Conservation (phyloP, 108 stramenopile genomes). For the Nitzschia sp. region DNA sequence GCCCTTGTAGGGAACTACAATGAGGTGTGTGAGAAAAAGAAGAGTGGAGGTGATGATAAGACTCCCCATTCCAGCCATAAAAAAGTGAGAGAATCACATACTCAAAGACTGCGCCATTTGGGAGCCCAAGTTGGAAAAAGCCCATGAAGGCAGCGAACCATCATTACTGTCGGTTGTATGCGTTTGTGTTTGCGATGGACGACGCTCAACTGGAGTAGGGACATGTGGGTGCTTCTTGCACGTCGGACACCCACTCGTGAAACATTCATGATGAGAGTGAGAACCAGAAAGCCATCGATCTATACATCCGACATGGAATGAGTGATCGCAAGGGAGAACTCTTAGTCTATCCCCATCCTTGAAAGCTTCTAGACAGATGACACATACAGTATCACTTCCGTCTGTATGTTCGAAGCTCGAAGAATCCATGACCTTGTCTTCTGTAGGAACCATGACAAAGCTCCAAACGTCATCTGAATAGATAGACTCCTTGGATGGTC, state of each 20-base stretch:
- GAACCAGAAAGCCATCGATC: constrained; percentile 71
- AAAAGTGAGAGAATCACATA: too few species aligned
- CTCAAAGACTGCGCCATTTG: constrained; percentile 38
- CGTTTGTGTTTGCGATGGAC: background rate
- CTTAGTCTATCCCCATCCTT: constrained; percentile 73
- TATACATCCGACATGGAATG: constrained; percentile 82
- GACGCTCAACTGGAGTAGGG: background rate
- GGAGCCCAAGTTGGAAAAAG: constrained; percentile 56
- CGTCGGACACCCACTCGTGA: constrained; percentile 67
- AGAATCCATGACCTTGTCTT: constrained; percentile 4
- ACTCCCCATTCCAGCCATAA: too few species aligned
- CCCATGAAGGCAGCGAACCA: constrained; percentile 71
- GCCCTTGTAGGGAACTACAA: too few species aligned
- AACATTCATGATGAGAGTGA: constrained; percentile 50
- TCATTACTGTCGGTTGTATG: constrained; percentile 15
- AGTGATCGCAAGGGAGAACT: constrained; percentile 81
- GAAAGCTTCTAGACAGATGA: constrained; percentile 75
- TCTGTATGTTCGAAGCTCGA: constrained; percentile 9
- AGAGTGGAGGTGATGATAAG: too few species aligned
- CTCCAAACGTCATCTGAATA: constrained; percentile 27
- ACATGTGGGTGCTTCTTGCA: constrained; percentile 50
- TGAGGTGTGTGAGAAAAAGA: too few species aligned
- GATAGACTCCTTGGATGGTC: constrained; percentile 4
- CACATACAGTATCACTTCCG: constrained; percentile 49
- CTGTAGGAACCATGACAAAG: constrained; percentile 30